phyloP scores from a whole-genome alignment of 805 yeast species.

The Candida anglica region DNA sequence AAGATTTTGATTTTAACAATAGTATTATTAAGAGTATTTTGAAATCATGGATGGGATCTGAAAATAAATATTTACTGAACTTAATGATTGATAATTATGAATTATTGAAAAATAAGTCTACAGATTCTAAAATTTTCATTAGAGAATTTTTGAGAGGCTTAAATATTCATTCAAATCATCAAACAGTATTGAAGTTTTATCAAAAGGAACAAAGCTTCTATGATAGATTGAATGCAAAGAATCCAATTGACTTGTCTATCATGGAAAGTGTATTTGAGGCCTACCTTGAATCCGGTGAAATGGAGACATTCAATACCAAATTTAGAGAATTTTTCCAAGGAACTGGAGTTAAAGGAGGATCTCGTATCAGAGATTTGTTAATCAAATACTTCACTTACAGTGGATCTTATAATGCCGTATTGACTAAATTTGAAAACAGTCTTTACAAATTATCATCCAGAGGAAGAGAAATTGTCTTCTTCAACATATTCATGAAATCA shows the following conservation, averaged over 20 bases:
- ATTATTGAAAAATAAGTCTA: constrained; percentile 8
- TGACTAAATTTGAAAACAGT: constrained; percentile 13
- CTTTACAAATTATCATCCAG: constrained; percentile 9
- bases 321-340: constrained; percentile 12
- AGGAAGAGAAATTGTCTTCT: constrained; percentile 12
- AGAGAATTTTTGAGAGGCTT: constrained; percentile 11
- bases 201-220: constrained; percentile 4
- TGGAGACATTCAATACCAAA: constrained; percentile 11
- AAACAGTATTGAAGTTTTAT: constrained; percentile 6
- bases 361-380: constrained; percentile 13
- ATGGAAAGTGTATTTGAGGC: constrained; percentile 8
- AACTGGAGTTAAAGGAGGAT: constrained; percentile 3
- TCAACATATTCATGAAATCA: constrained; percentile 17
- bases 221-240: constrained; percentile 5
- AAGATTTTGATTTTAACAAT: background rate
- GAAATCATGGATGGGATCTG: constrained; percentile 7
- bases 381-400: constrained; percentile 18
- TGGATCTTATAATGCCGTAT: constrained; percentile 14
- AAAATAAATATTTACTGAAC: constrained; percentile 16
- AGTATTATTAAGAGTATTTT: background rate
- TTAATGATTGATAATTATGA: constrained; percentile 9
- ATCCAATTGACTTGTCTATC: background rate
- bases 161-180: constrained; percentile 2
- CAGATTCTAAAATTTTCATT: constrained; percentile 13
- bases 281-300: constrained; percentile 9